Base-by-base conservation (phyloP, 1,139 yeast genomes). In the Nakaseomyces nivariensis region DNA sequence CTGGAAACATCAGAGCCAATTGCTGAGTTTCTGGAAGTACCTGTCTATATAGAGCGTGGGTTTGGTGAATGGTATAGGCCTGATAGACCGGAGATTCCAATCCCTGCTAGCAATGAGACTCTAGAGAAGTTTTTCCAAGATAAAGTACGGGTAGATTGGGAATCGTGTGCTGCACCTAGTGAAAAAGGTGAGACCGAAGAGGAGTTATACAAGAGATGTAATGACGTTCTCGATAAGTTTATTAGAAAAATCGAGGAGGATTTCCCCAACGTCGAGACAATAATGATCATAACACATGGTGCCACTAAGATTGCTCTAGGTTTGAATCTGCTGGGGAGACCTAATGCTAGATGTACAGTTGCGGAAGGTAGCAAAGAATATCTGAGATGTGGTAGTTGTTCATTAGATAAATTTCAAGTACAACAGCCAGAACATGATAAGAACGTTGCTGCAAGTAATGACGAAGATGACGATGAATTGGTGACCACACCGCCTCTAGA, bases 231-330 rank as follows among this genome's bases (percentile, higher is more conserved):
- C 71, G 57, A 64, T 1, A 61, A 63, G 43, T 75, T 86, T 57
- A 65, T 85, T 10, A 75, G 77, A 2, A 66, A 65, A 33, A 73
- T 82, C 51, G 82, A 80, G 54, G 54, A 60, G n/a, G 69, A 72
- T 55, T 72, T 71, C 58, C 86, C 88, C 3, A 70, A 78, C 2
- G 63, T 76, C 29, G 74, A 78, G 40, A 72, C 76, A 1, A 67
- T 86, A 10, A 63, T 86, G 47, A 70, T 86, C 10, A 77, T 84
- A 42, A 79, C 90, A 5, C 95, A 86, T 63, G 95, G 95, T 2
- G 95, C 95, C 7, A 76, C 89, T 8, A 82, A 82, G 61, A 85
- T 85, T 51, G 88, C 89, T 0, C 70, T 86, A 27, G 94, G 92
- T 2, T 75, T 84, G 73, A 77, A 84, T 1, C 69, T 86, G 29